These are phyloP conservation scores for Chlorophyllum brunneum DNA, from an alignment of 768 basidiomycete genomes.

Conservation along the genomic window DNA sequence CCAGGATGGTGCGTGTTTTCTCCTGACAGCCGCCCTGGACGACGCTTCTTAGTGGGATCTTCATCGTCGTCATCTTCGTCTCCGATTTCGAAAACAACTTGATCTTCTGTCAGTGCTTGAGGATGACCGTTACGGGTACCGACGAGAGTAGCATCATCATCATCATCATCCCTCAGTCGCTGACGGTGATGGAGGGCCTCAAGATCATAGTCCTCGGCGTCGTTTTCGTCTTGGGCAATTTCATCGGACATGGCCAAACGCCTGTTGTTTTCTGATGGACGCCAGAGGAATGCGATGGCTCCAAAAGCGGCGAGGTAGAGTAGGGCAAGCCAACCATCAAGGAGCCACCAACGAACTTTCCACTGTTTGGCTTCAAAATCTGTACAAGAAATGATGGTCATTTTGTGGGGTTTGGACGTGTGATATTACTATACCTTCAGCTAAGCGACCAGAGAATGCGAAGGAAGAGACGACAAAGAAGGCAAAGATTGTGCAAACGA, in stretches of 20 bases:
- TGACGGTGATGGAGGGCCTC: constrained; percentile 66
- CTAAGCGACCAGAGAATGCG: constrained; percentile 85
- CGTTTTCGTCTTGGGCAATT: constrained; percentile 90
- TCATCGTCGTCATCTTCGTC: constrained; percentile 69
- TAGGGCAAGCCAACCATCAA: constrained; percentile 91
- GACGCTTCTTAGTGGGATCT: constrained; percentile 46
- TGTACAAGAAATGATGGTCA: constrained; percentile 23
- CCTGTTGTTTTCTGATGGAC: constrained; percentile 86
- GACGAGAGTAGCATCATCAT: constrained; percentile 73
- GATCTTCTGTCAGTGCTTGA: constrained; percentile 51
- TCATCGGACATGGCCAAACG: constrained; percentile 97
- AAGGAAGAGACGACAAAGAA: constrained; percentile 94
- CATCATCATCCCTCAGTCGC: constrained; percentile 50
- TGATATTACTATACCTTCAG: constrained; percentile 61
- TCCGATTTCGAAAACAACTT: constrained; percentile 88
- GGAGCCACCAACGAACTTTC: constrained; percentile 90
- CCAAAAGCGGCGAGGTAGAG: constrained; percentile 82
- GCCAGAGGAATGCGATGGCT: constrained; percentile 87
- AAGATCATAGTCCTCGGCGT: constrained; percentile 89
- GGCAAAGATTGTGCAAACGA: constrained; percentile 75
- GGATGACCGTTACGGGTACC: constrained; percentile 50
- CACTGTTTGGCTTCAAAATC: constrained; percentile 92
- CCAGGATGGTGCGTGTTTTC: constrained; percentile 45
- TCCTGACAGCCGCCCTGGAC: constrained; percentile 36
- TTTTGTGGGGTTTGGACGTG: not conserved